Percentiles rank a stretch among this genome's conserved stretches.
Conservation (phyloP, 768 basidiomycete genomes). For the Lactarius indigo region DNA sequence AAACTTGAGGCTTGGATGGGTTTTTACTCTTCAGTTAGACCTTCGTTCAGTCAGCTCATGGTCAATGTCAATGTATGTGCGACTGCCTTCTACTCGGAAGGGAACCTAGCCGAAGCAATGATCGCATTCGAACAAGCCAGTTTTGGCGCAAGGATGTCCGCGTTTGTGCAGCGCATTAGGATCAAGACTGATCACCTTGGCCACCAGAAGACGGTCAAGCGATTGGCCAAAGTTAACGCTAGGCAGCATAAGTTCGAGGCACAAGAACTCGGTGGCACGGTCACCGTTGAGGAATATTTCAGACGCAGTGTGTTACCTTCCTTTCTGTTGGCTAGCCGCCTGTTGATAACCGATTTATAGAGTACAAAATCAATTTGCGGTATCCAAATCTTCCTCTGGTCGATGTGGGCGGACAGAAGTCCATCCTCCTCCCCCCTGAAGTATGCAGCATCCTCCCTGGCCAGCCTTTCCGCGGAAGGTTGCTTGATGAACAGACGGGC, state of each 20-base stretch:
- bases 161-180: conserved; percentile 63
- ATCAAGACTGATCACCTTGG: conserved; percentile 65
- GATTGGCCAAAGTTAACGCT: conserved; percentile 41
- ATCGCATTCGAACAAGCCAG: conserved; percentile 42
- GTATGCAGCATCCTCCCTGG: conserved; percentile 45
- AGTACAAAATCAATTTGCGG: conserved; percentile 40
- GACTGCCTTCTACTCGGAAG: conserved; percentile 43
- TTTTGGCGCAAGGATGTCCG: conserved; percentile 56
- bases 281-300: conserved; percentile 50
- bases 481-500: conserved; percentile 52
- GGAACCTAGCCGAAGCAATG: conserved; percentile 45
- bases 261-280: conserved; percentile 37
- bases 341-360: conserved; percentile 29
- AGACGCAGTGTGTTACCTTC: conserved; percentile 36
- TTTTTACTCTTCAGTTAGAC: conserved; percentile 42
- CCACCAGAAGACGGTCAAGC: conserved; percentile 71
- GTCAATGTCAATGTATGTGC: conserved; percentile 54
- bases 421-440: conserved; percentile 44
- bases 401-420: conserved; percentile 46
- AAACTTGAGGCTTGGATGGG: conserved; percentile 61
- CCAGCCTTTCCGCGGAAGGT: conserved; percentile 46
- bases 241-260: conserved; percentile 40
- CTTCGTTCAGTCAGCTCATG: conserved; percentile 45
- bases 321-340: not conserved
- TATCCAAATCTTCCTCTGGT: conserved; percentile 42